Evolutionary conservation across 2,329 filamentous ascomycete genomes (phyloP).

Genomic region (Ophiobolus disseminans): DNA sequence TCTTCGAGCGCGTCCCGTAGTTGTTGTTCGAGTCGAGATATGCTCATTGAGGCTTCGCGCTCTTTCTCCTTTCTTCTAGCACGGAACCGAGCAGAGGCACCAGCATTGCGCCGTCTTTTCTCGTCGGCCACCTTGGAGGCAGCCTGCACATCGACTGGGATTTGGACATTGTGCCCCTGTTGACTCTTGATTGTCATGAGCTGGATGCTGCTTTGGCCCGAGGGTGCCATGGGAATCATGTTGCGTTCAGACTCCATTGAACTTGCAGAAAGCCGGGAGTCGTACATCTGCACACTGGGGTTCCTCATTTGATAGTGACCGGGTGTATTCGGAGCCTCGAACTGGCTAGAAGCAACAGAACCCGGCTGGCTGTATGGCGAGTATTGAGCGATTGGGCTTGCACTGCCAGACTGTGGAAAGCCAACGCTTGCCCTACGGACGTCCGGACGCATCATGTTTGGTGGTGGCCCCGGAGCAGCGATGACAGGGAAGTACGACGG

Average conservation of each 20-base stretch:
- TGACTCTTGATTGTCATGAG: slow-evolving; percentile 62
- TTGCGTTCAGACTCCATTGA: slow-evolving; percentile 45
- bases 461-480: slow-evolving; percentile 44
- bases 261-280: slow-evolving; percentile 44
- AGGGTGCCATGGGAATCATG: slow-evolving; percentile 56
- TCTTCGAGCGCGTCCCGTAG: slow-evolving; percentile 72
- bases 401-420: slow-evolving; percentile 52
- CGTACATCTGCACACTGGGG: slow-evolving; percentile 20
- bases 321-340: slow-evolving; percentile 43
- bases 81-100: slow-evolving; percentile 82
- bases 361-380: slow-evolving; percentile 46
- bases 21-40: slow-evolving; percentile 72
- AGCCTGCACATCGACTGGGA: slow-evolving; percentile 80
- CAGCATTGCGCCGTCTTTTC: slow-evolving; percentile 84
- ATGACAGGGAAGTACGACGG: slow-evolving; percentile 41
- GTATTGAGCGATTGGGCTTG: slow-evolving; percentile 58
- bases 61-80: slow-evolving; percentile 84
- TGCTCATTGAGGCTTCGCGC: slow-evolving; percentile 71
- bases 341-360: slow-evolving; percentile 43
- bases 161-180: slow-evolving; percentile 59
- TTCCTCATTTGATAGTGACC: slow-evolving; percentile 25
- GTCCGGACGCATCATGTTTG: slow-evolving; percentile 31
- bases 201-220: slow-evolving; percentile 57
- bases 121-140: slow-evolving; percentile 84
- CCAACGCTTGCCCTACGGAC: slow-evolving; percentile 40